Percentiles rank a stretch among this genome's conserved stretches.
These are phyloP conservation scores for Candida insectorum DNA, from an alignment of 805 yeast species.

Conservation along the genomic window DNA sequence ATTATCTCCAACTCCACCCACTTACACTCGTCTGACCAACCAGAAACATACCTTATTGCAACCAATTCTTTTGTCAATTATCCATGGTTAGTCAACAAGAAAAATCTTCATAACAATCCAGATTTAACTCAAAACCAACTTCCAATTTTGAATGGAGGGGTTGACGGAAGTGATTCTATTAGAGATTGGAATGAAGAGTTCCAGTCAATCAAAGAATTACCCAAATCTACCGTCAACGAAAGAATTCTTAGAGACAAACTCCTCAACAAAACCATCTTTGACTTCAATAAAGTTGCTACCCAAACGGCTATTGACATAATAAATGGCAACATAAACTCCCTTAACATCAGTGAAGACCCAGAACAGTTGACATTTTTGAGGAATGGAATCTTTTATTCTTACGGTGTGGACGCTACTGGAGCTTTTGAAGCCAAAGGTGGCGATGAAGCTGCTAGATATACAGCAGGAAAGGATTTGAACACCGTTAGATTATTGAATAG, in stretches of 20 bases:
- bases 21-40: slow-evolving; percentile 33
- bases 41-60: slow-evolving; percentile 61
- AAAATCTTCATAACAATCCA: slow-evolving; percentile 28
- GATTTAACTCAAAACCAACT: slow-evolving; percentile 64
- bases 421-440: slow-evolving; percentile 69
- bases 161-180: slow-evolving; percentile 53
- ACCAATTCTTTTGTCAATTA: slow-evolving; percentile 55
- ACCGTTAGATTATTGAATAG: slow-evolving; percentile 68
- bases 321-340: slow-evolving; percentile 68
- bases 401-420: slow-evolving; percentile 63
- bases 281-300: slow-evolving; percentile 72
- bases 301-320: slow-evolving; percentile 76
- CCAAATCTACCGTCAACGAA: slow-evolving; percentile 55
- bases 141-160: slow-evolving; percentile 50
- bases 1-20: slow-evolving; percentile 49
- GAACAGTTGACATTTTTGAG: slow-evolving; percentile 66
- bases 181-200: slow-evolving; percentile 92
- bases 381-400: slow-evolving; percentile 85
- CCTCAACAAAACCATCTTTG: slow-evolving; percentile 65
- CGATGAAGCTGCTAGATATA: slow-evolving; percentile 78
- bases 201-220: slow-evolving; percentile 76
- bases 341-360: slow-evolving; percentile 73
- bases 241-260: slow-evolving; percentile 74
- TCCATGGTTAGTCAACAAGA: slow-evolving; percentile 70
- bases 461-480: slow-evolving; percentile 73